Conservation (phyloP, 1,284 basidiomycete genomes). For the Marasmius tenuissimus region DNA sequence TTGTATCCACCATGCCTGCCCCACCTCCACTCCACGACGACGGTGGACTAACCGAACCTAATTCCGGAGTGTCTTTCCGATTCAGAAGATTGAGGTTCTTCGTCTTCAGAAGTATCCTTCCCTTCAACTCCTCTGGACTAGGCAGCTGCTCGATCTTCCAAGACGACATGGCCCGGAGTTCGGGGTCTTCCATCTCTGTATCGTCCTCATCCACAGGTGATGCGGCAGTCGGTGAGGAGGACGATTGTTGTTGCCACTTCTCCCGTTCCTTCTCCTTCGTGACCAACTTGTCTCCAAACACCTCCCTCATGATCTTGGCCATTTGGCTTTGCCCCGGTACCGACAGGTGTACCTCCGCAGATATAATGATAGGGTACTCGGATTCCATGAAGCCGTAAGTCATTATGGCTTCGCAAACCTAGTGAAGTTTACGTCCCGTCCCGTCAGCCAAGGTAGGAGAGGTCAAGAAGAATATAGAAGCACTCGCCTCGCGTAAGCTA, state of each 20-base stretch:
- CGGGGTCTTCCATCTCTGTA: neutral
- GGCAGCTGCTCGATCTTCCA: conserved; percentile 49
- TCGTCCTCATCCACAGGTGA: neutral
- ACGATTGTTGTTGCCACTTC: neutral
- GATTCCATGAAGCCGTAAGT: conserved; percentile 94
- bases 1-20: conserved; percentile 36
- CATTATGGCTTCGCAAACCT: conserved; percentile 81
- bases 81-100: conserved; percentile 53
- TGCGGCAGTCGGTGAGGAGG: neutral
- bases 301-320: conserved; percentile 74
- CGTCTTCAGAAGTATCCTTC: conserved; percentile 84
- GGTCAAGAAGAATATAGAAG: neutral
- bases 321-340: conserved; percentile 83
- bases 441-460: neutral
- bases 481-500: conserved; percentile 60
- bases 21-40: conserved; percentile 39
- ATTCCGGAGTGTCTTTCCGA: neutral
- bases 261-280: conserved; percentile 3
- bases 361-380: conserved; percentile 94
- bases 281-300: conserved; percentile 61
- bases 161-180: neutral
- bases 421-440: neutral
- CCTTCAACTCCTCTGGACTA: conserved; percentile 85
- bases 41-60: conserved; percentile 15
- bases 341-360: conserved; percentile 90